Base-by-base conservation (phyloP, 108 stramenopile genomes). In the Halocafeteria seosinensis region DNA sequence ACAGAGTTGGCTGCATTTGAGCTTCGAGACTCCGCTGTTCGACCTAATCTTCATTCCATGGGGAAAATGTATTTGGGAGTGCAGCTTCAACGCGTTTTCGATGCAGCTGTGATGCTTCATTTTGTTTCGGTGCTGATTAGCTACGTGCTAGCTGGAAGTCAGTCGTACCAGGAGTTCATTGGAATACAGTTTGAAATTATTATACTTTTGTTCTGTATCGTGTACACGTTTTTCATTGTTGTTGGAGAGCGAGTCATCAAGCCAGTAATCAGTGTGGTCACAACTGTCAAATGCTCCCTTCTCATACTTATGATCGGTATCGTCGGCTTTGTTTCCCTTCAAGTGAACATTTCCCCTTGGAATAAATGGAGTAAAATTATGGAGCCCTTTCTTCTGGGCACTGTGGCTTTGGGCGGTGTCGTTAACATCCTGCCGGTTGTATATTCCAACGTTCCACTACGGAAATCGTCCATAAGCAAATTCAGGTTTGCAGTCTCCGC, bases 341-440 rank as follows among this genome's bases (percentile, higher is more conserved):
- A 17, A 17, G 57, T 59, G 57, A 13, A 28, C 57, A 3, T 59
- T 2, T 17, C 13, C 34, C 57, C 57, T 21, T n/a, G 34, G 34
- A 28, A 30, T 17, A 35, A 59, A 33, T 59, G 6, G 17, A 5
- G 34, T 21, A 35, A 33, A 11, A 1, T 2, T 2, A 2, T 59
- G 12, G 57, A 59, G 21, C 57, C 57, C 6, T 59, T 59, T 35
- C 28, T 59, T 12, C 17, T 59, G 21, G 57, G 57, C 57, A 59
- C 57, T 5, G 57, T 59, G 17, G 57, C 57, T 2, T 35, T 59
- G 17, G 57, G 57, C 17, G 57, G 57, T 35, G 57, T 59, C 17
- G 57, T 59, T 11, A 59, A 59, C 28, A 59, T 59, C 57, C 12
- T 59, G 27, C 57, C 57, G 2, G 57, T 59, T 2, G 5, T 59